Evolutionary conservation across 768 basidiomycete genomes (phyloP).

Genomic region (Lactarius akahatsu): DNA sequence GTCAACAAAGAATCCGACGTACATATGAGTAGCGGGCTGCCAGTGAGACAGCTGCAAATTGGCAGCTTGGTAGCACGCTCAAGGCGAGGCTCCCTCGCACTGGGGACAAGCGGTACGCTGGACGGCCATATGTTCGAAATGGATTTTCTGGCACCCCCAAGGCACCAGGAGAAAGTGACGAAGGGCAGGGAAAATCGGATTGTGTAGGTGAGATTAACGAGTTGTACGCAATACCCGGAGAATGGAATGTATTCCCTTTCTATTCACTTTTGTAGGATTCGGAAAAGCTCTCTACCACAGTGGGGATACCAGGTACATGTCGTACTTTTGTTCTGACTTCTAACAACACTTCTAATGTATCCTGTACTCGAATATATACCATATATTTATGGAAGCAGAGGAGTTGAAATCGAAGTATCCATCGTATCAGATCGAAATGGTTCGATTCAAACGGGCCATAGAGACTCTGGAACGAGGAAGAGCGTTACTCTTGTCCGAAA

Average conservation of each 20-base stretch:
- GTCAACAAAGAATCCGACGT: not conserved
- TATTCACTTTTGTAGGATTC: not conserved
- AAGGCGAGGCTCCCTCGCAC: not conserved
- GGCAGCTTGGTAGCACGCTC: not conserved
- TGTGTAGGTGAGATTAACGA: not conserved
- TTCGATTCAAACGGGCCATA: not conserved
- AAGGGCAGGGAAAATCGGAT: not conserved
- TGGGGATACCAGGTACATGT: too few relatives aligned
- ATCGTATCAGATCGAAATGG: not conserved
- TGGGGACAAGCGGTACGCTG: not conserved
- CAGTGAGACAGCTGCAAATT: not conserved
- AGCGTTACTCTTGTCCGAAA: constrained; percentile 4
- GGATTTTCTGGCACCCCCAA: not conserved
- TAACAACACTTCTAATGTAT: too few relatives aligned
- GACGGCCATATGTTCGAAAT: not conserved
- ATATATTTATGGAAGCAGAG: too few relatives aligned
- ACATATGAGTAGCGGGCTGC: not conserved
- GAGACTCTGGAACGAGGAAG: constrained; percentile 1
- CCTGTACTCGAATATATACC: too few relatives aligned
- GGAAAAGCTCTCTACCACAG: not conserved
- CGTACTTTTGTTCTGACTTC: too few relatives aligned
- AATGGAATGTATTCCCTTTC: not conserved
- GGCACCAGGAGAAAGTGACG: not conserved
- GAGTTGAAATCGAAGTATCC: not conserved
- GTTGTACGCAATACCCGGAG: not conserved